Conservation (phyloP, 1,284 basidiomycete species). For the Rhodotorula sp. region DNA sequence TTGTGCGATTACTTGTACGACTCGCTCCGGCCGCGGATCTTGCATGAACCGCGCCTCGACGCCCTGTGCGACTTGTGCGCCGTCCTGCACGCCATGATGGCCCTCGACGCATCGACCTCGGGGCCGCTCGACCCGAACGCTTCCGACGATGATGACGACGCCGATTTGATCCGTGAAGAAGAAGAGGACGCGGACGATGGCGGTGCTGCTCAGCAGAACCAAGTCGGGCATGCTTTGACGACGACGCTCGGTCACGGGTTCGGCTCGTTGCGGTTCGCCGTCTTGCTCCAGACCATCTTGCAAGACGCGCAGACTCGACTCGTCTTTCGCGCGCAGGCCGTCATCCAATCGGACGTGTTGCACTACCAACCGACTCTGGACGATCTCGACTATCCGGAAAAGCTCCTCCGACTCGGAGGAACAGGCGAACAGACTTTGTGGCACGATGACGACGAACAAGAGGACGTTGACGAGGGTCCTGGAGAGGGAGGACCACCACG, state of each 20-base stretch:
- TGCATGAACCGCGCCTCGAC: conserved; percentile 82
- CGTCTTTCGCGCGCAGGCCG: conserved; percentile 88
- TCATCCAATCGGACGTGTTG: conserved; percentile 81
- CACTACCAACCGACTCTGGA: conserved; percentile 72
- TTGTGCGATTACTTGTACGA: conserved; percentile 91
- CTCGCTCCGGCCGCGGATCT: conserved; percentile 84
- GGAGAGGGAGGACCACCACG: neutral
- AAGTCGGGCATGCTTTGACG: neutral
- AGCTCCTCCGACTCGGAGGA: conserved; percentile 51
- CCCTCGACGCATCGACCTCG: conserved; percentile 64
- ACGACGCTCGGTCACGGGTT: conserved; percentile 7
- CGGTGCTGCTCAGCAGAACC: neutral
- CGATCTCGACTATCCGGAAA: conserved; percentile 81
- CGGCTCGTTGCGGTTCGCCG: conserved; percentile 37
- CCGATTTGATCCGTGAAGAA: conserved; percentile 45
- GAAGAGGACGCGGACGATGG: conserved; percentile 21
- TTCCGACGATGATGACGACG: conserved; percentile 52
- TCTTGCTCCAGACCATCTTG: conserved; percentile 76
- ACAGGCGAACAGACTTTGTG: neutral
- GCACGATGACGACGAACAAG: conserved; percentile 15
- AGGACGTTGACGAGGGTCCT: conserved; percentile 38
- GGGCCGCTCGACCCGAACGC: conserved; percentile 13
- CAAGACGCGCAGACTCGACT: conserved; percentile 91
- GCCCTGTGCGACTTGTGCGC: conserved; percentile 90
- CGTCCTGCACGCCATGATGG: conserved; percentile 88